A percentile compares a stretch with the other conserved stretches of the same genome.
Conservation (phyloP, 139 green algal genomes). For the Deuterostichococcus epilithicus region DNA sequence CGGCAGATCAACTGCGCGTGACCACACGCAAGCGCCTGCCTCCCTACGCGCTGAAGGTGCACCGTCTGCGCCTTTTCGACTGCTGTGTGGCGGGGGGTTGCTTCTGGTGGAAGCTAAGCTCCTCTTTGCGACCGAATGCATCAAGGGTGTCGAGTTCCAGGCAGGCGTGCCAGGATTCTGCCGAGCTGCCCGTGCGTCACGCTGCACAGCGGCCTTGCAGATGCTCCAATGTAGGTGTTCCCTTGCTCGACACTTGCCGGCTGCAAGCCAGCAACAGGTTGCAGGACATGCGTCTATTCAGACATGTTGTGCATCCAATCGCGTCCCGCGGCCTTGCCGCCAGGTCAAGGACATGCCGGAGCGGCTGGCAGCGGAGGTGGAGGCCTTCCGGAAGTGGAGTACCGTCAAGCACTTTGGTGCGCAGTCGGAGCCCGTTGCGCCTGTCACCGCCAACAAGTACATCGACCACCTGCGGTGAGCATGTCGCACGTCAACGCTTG, state of each 20-base stretch:
- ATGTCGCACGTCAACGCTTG: neutral
- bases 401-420: slow-evolving; percentile 36
- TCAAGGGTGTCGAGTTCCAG: too few relatives aligned
- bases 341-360: slow-evolving; percentile 19
- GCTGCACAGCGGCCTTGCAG: too few relatives aligned
- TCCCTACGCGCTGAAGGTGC: slow-evolving; percentile 26
- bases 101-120: too few relatives aligned
- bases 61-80: too few relatives aligned
- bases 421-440: slow-evolving; percentile 35
- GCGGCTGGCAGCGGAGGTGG: slow-evolving; percentile 34
- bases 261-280: neutral
- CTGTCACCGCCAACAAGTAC: slow-evolving; percentile 45
- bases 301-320: too few relatives aligned
- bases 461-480: slow-evolving; percentile 34
- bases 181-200: too few relatives aligned
- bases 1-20: slow-evolving; percentile 3
- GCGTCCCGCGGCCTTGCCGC: too few relatives aligned
- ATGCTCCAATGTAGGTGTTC: too few relatives aligned
- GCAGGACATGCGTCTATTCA: neutral
- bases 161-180: too few relatives aligned
- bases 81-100: too few relatives aligned
- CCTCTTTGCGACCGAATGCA: too few relatives aligned
- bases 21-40: neutral
- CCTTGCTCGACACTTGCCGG: too few relatives aligned
- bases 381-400: slow-evolving; percentile 34